Base-by-base conservation (phyloP, 768 basidiomycete genomes). In the Suillus alpinus region DNA sequence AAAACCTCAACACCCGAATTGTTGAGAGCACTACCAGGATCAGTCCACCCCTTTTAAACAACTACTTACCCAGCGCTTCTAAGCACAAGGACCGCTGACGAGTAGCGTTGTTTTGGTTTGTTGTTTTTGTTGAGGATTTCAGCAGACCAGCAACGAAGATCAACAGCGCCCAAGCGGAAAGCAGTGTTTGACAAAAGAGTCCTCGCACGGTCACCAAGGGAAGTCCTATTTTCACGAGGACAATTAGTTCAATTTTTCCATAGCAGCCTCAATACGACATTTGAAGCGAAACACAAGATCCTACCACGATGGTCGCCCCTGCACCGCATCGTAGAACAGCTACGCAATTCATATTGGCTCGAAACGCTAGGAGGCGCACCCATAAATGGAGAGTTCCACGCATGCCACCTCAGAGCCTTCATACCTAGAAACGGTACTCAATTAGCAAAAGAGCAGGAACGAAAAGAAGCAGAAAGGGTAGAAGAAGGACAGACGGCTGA, bases 211-310 rank as follows among this genome's bases (percentile, higher is more conserved):
- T 58, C 50, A 9, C 36, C 43, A 8, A 52, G 69, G 4, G 69
- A 63, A 18, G 67, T 71, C 2, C 46, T 59, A 2, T 77, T 77
- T 61, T 6, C 57, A 4, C 9, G 13, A 8, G 71, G 72, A 0
- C 59, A 76, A 12, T 67, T 77, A 1, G 71, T 75, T 5, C 75
- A 77, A 61, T 62, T 76, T 0, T 70, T 70, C 23, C 46, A 68
- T 13, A 73, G 59, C 10, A 60, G 69, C 9, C 65, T 69, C 3
- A 68, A 67, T 32, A 60, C 65, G 40, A 77, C 69, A 0, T 61
- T 68, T 16, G 56, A 58, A 7, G 68, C 68, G 1, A 57, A 66
- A 4, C 36, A 65, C 13, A 78, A 78, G 55, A 59, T 78, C 3
- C 51, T 67, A 3, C 71, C 70, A 1, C 70, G 62, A 16, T 77